These are phyloP conservation scores for Aureobasidium vineae DNA, from an alignment of 2,329 filamentous ascomycete species.

Conservation along the genomic window DNA sequence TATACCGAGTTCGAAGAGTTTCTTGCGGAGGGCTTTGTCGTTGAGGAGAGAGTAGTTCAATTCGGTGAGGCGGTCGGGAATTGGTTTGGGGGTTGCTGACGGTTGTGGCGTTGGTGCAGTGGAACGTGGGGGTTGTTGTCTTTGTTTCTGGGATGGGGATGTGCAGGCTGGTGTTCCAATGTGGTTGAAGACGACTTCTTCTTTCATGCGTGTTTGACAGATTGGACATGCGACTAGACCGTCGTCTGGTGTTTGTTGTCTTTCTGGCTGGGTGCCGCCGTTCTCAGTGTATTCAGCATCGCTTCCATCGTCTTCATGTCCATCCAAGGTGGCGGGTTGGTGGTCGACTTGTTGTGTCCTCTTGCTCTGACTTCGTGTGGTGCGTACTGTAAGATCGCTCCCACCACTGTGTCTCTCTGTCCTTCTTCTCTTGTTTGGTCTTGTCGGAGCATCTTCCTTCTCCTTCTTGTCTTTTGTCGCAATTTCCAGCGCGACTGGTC, in stretches of 20 bases:
- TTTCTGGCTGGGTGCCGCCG: not conserved
- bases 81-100: conserved; percentile 22
- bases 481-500: conserved; percentile 62
- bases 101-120: conserved; percentile 2
- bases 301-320: conserved; percentile 42
- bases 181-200: conserved; percentile 73
- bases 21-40: conserved; percentile 73
- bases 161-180: conserved; percentile 61
- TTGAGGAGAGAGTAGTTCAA: conserved; percentile 87
- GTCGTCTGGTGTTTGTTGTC: conserved; percentile 53
- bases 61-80: conserved; percentile 67
- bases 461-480: conserved; percentile 53
- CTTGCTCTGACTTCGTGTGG: conserved; percentile 38
- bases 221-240: conserved; percentile 82
- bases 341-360: conserved; percentile 32
- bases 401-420: conserved; percentile 31
- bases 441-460: conserved; percentile 25
- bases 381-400: conserved; percentile 36
- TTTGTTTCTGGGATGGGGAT: not conserved
- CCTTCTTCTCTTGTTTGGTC: conserved; percentile 52
- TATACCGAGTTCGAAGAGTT: conserved; percentile 76
- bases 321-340: conserved; percentile 39
- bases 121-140: not conserved
- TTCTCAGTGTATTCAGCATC: conserved; percentile 38
- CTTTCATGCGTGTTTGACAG: conserved; percentile 79